Percentiles rank a stretch among this genome's conserved stretches.
phyloP scores from a whole-genome alignment of 441 rosid genomes.

The Hura crepitans region DNA sequence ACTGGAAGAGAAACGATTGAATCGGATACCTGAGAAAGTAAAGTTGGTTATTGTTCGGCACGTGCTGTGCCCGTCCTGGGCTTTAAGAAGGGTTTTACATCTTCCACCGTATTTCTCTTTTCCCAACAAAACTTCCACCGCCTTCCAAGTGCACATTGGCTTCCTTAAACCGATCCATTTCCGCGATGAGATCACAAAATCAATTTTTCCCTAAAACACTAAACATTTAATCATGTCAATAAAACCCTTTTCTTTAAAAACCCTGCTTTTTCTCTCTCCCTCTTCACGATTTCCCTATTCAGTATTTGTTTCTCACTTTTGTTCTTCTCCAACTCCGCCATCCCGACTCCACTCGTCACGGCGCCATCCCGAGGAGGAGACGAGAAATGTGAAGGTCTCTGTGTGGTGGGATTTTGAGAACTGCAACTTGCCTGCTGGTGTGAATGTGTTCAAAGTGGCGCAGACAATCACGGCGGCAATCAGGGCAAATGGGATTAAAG shows the following conservation, averaged over 20 bases:
- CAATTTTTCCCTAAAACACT: neutral
- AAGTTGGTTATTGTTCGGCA: too few relatives aligned
- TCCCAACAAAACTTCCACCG: too few relatives aligned
- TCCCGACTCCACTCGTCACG: constrained; percentile 18
- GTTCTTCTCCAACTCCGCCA: constrained; percentile 23
- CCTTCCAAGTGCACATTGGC: too few relatives aligned
- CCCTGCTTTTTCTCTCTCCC: constrained; percentile 15
- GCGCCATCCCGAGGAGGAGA: constrained; percentile 38
- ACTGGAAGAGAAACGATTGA: too few relatives aligned
- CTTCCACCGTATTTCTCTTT: too few relatives aligned
- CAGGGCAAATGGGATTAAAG: constrained; percentile 73
- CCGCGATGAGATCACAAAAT: neutral
- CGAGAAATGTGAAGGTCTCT: constrained; percentile 52
- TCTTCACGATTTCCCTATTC: constrained; percentile 16
- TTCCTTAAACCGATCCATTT: neutral
- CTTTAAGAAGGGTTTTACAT: too few relatives aligned
- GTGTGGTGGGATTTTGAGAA: constrained; percentile 99
- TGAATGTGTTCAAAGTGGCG: constrained; percentile 54
- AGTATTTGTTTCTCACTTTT: constrained; percentile 40
- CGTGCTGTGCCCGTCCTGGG: too few relatives aligned
- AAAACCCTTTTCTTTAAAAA: constrained; percentile 19
- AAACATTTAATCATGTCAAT: neutral
- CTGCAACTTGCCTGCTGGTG: constrained; percentile 55
- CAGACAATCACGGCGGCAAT: constrained; percentile 54
- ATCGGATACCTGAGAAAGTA: too few relatives aligned